Conservation (phyloP, 148 eudicot genomes). For the Beta vulgaris region DNA sequence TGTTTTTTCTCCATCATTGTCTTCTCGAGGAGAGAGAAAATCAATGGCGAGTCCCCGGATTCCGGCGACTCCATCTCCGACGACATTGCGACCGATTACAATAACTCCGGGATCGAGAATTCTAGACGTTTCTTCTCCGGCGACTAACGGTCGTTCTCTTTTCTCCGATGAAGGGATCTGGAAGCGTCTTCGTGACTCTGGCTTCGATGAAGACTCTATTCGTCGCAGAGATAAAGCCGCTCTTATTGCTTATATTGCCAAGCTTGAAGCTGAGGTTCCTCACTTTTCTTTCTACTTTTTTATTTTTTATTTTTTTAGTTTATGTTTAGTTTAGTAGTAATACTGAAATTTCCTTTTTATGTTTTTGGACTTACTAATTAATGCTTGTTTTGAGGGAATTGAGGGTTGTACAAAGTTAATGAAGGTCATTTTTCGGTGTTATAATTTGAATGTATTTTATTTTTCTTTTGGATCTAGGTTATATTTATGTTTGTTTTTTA, state of each 20-base stretch:
- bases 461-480: not conserved
- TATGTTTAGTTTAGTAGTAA: not conserved
- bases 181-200: slow-evolving; percentile 68
- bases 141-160: slow-evolving; percentile 33
- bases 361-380: too few species aligned
- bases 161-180: slow-evolving; percentile 65
- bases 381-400: not conserved
- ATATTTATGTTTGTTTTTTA: not conserved
- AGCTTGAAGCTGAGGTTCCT: slow-evolving; percentile 83
- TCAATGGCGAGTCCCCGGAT: slow-evolving; percentile 60
- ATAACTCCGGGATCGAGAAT: slow-evolving; percentile 48
- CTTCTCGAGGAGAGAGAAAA: too few species aligned
- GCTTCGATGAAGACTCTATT: slow-evolving; percentile 77
- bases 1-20: too few species aligned
- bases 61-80: slow-evolving; percentile 28
- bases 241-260: slow-evolving; percentile 83
- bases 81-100: slow-evolving; percentile 15
- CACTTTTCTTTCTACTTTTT: not conserved
- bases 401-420: too few species aligned
- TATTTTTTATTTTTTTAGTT: not conserved
- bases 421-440: not conserved
- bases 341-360: not conserved
- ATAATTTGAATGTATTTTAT: not conserved
- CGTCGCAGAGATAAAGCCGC: slow-evolving; percentile 88
- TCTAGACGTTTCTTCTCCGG: slow-evolving; percentile 33